phyloP scores from a whole-genome alignment of 2,329 filamentous ascomycete genomes.

The Parafenestella ontariensis region DNA sequence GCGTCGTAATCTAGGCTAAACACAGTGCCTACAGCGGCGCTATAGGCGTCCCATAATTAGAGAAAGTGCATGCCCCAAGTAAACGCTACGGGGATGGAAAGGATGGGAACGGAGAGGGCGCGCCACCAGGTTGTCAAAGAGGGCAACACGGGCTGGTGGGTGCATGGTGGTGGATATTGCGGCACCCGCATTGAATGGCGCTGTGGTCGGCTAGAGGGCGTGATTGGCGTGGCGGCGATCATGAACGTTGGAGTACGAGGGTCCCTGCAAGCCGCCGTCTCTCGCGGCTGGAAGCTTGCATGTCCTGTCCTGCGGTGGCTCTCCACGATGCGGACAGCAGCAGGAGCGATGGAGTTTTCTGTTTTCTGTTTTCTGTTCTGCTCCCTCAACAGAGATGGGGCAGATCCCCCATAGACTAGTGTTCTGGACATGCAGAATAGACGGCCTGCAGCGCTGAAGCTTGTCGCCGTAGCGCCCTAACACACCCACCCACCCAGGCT shows the following conservation, averaged over 20 bases:
- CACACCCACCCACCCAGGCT: slow-evolving; percentile 3
- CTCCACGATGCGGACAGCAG: slow-evolving; percentile 9
- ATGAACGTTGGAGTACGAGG: slow-evolving; percentile 29
- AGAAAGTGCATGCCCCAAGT: slow-evolving; percentile 11
- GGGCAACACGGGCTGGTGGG: slow-evolving; percentile 12
- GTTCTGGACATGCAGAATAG: too few relatives aligned
- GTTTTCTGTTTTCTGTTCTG: too few relatives aligned
- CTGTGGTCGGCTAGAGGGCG: slow-evolving; percentile 13
- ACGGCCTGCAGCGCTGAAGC: slow-evolving; percentile 3
- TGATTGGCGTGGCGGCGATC: slow-evolving; percentile 25
- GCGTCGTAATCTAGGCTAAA: slow-evolving; percentile 38
- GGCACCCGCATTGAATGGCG: slow-evolving; percentile 29
- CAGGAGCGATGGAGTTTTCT: too few relatives aligned
- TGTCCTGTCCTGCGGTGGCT: background rate
- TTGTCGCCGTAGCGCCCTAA: slow-evolving; percentile 10
- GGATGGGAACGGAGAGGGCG: background rate
- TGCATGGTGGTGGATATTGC: slow-evolving; percentile 31
- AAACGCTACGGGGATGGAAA: slow-evolving; percentile 6
- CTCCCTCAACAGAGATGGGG: too few relatives aligned
- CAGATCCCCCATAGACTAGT: background rate
- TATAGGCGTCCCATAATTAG: slow-evolving; percentile 12
- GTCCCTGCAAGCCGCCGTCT: slow-evolving; percentile 26
- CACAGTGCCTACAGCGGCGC: slow-evolving; percentile 1
- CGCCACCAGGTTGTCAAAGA: slow-evolving; percentile 16
- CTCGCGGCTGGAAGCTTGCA: slow-evolving; percentile 8